Conservation (phyloP, 2,329 filamentous ascomycete species). For the Xylaria sp. region DNA sequence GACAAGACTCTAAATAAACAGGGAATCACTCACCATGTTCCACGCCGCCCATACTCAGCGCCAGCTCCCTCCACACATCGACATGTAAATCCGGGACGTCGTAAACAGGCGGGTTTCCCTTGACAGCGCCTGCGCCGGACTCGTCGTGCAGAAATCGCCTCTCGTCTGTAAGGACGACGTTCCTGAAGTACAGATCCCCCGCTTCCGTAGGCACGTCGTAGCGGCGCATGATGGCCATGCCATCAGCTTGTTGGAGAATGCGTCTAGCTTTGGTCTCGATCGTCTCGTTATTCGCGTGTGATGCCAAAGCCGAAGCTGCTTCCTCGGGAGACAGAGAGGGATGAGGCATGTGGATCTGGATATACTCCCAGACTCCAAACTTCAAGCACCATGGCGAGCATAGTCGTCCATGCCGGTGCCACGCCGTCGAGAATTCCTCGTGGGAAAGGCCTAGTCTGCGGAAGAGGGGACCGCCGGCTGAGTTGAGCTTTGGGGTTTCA, state of each 20-base stretch:
- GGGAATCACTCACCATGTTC: slow-evolving; percentile 22
- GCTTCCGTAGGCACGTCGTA: slow-evolving; percentile 16
- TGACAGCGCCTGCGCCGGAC: slow-evolving; percentile 37
- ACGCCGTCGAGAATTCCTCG: slow-evolving; percentile 36
- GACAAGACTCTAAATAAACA: background rate
- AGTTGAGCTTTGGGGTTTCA: slow-evolving; percentile 20
- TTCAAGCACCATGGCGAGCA: slow-evolving; percentile 37
- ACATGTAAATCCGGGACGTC: slow-evolving; percentile 35
- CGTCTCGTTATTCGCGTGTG: background rate
- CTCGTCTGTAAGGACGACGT: slow-evolving; percentile 32
- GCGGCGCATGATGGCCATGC: slow-evolving; percentile 37
- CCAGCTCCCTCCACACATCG: slow-evolving; percentile 38
- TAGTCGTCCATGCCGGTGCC: slow-evolving; percentile 36
- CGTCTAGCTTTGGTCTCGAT: slow-evolving; percentile 25
- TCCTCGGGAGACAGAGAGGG: background rate
- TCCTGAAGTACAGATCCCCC: slow-evolving; percentile 29
- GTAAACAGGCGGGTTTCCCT: slow-evolving; percentile 29
- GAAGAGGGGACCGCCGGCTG: slow-evolving; percentile 34
- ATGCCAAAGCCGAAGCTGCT: background rate
- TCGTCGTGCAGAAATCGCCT: slow-evolving; percentile 38
- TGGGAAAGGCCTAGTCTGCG: slow-evolving; percentile 32
- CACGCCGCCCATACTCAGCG: slow-evolving; percentile 34
- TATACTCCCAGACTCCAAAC: slow-evolving; percentile 35
- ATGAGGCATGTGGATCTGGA: slow-evolving; percentile 39
- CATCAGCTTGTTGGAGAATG: slow-evolving; percentile 33